phyloP scores from a whole-genome alignment of 768 basidiomycete genomes.

The Psilocybe subaeruginosa region DNA sequence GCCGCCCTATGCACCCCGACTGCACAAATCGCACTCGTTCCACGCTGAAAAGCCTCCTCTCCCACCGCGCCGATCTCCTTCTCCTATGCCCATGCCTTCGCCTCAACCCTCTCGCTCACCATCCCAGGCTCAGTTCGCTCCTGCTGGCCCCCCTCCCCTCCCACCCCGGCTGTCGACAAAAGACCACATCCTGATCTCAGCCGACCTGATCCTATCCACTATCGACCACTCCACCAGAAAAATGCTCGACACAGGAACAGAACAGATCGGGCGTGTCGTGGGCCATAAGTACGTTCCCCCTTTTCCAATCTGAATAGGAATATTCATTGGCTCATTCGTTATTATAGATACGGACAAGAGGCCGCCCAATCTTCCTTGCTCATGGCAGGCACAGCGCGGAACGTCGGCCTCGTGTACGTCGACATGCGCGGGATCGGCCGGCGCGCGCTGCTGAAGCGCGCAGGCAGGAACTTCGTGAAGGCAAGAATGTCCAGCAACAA shows the following conservation, averaged over 20 bases:
- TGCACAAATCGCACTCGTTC: constrained; percentile 1
- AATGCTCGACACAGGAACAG: constrained; percentile 52
- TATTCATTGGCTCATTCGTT: not conserved
- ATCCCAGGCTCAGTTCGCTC: not conserved
- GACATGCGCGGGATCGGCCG: constrained; percentile 76
- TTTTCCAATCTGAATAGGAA: not conserved
- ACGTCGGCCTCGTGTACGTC: constrained; percentile 77
- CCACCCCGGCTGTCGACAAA: constrained; percentile 40
- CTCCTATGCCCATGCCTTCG: constrained; percentile 29
- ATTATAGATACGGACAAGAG: constrained; percentile 59
- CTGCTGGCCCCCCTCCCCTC: constrained; percentile 21
- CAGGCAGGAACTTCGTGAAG: constrained; percentile 60
- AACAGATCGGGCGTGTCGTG: constrained; percentile 50
- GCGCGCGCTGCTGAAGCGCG: constrained; percentile 66
- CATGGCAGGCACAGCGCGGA: constrained; percentile 66
- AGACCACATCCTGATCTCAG: constrained; percentile 58
- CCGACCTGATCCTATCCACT: constrained; percentile 68
- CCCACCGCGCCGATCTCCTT: constrained; percentile 33
- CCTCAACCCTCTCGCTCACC: constrained; percentile 37
- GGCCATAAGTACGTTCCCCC: constrained; percentile 52
- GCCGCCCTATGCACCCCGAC: constrained; percentile 15
- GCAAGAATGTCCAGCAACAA: constrained; percentile 29
- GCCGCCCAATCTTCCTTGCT: constrained; percentile 62
- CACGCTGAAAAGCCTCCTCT: constrained; percentile 30
- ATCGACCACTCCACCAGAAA: constrained; percentile 60